A percentile compares a stretch with the other conserved stretches of the same genome.
Conservation (phyloP, 1,284 basidiomycete genomes). For the Ustilago trichophora region DNA sequence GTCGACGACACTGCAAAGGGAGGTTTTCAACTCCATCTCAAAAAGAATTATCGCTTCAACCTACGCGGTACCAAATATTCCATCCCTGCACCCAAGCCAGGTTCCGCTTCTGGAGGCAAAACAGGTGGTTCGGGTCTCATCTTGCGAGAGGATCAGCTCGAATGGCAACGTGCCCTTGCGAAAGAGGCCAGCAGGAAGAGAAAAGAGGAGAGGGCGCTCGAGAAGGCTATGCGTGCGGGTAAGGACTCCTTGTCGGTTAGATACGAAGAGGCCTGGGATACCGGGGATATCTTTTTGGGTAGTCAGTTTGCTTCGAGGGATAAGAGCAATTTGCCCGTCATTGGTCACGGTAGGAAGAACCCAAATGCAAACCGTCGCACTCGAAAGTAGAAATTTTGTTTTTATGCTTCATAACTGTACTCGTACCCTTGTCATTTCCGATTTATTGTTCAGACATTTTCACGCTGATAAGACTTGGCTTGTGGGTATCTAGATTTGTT, state of each 20-base stretch:
- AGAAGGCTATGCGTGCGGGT: constrained; percentile 50
- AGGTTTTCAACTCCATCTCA: constrained; percentile 60
- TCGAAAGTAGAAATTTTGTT: constrained; percentile 25
- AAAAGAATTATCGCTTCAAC: constrained; percentile 81
- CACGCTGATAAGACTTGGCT: no score
- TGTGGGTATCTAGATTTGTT: no score
- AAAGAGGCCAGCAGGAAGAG: constrained; percentile 52
- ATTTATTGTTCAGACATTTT: no score
- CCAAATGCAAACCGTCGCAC: constrained; percentile 56
- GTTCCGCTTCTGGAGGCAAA: constrained; percentile 67
- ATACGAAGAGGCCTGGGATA: constrained; percentile 63
- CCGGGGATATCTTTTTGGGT: constrained; percentile 58
- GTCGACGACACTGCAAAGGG: constrained; percentile 47
- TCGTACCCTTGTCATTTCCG: no score
- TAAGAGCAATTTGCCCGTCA: constrained; percentile 52
- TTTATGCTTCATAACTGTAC: background rate
- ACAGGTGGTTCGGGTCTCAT: constrained; percentile 54
- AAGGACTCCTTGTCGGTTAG: constrained; percentile 58
- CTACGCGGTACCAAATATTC: constrained; percentile 91
- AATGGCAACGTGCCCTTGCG: constrained; percentile 62
- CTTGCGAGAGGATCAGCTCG: constrained; percentile 64
- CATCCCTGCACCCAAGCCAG: constrained; percentile 89
- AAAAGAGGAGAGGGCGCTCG: constrained; percentile 54
- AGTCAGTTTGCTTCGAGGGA: constrained; percentile 29
- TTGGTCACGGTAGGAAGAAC: constrained; percentile 64